Evolutionary conservation across 1,284 basidiomycete genomes (phyloP), one percentile per base, ranked within the genome.

Genomic region (Hymenochaete sp.): DNA sequence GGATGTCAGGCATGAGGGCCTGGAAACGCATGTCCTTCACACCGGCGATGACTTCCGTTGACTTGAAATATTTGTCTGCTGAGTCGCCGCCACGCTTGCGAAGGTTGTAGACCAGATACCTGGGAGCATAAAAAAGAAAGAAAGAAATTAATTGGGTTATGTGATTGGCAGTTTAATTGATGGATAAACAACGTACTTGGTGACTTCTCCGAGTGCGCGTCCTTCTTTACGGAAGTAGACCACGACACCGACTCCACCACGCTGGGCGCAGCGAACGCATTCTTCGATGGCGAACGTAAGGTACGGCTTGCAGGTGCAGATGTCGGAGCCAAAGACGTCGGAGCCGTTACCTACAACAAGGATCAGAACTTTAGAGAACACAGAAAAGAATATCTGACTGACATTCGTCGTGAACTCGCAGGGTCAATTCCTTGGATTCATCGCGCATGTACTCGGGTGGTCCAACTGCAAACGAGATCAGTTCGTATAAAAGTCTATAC

Each of bases 21-120:
- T 95, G 91, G 78, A 93, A 93, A 18, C 92, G 76, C 82, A 93
- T 91, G 60, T 95, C 93, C 67, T 95, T 95, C 43, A 96, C 91
- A 6, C 93, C 93, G 0, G 93, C 93, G 50, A 97, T 87, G 55
- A 88, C 68, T 62, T 93, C 91, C 0, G 95, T 98, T 13, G 85
- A 81, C 62, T 89, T 85, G 71, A 98, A 97, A 70, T 98, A 98
- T 59, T 85, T 82, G 60, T 90, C 82, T 0, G 95, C 93, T 1
- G 79, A 80, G 66, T 98, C 93, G 4, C 89, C 91, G 2, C 87
- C 90, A 31, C 93, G 81, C 67, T 98, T 98, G 51, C 95, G 84
- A 9, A 93, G 77, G 66, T 97, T 97, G 68, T 97, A 97, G 5
- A 95, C 88, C 44, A 92, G 76, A 64, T 90, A 90, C 59, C 78